These are phyloP conservation scores for Sphaerobolus stellatus DNA, from an alignment of 1,284 basidiomycete genomes.

Conservation along the genomic window DNA sequence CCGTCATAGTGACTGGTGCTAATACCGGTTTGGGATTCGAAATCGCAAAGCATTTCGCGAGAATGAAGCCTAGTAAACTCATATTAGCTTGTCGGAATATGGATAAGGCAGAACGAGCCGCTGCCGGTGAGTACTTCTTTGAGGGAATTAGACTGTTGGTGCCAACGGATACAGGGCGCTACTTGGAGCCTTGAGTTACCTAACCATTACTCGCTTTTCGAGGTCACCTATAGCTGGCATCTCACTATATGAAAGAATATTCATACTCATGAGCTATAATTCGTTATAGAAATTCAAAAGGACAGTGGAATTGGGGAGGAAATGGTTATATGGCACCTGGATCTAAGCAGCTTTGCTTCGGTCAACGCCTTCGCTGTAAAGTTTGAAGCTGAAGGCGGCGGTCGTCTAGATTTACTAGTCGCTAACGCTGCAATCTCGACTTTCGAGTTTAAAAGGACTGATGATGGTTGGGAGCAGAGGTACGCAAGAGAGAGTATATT, in stretches of 20 bases:
- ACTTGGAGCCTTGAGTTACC: not conserved
- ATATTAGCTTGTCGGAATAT: conserved; percentile 30
- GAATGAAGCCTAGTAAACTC: conserved; percentile 29
- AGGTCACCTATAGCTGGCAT: not conserved
- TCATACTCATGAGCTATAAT: not conserved
- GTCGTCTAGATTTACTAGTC: conserved; percentile 40
- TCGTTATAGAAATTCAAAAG: conserved; percentile 23
- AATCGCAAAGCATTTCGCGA: conserved; percentile 32
- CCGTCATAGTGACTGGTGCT: conserved; percentile 33
- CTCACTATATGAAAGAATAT: not conserved
- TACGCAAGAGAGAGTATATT: conserved; percentile 22
- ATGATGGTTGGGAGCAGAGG: conserved; percentile 41
- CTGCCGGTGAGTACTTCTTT: too few relatives aligned
- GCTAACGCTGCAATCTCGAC: conserved; percentile 36
- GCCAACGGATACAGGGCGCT: too few relatives aligned
- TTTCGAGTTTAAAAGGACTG: conserved; percentile 23
- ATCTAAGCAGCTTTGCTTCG: conserved; percentile 38
- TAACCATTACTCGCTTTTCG: not conserved
- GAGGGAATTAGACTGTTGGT: too few relatives aligned
- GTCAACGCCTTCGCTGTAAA: conserved; percentile 37
- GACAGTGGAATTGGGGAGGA: conserved; percentile 21
- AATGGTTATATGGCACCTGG: conserved; percentile 37
- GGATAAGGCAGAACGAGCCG: conserved; percentile 26
- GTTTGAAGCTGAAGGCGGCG: conserved; percentile 34
- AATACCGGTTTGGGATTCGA: conserved; percentile 37